Conservation (phyloP, 2,329 filamentous ascomycete species). For the Neonectria magnoliae region DNA sequence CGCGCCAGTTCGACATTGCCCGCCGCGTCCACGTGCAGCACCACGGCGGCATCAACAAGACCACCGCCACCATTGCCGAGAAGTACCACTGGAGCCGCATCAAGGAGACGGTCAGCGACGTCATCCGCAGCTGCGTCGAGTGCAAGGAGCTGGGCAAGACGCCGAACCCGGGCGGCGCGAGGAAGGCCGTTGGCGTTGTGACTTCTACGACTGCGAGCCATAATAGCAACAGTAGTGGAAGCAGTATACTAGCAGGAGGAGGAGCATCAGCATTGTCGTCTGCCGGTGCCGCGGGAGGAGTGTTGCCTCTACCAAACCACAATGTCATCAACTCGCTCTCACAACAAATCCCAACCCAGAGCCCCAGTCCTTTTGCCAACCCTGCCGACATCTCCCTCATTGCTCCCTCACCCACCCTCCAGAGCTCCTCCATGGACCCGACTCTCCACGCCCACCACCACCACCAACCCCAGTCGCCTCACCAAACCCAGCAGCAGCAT, state of each 20-base stretch:
- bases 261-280: slow-evolving; percentile 26
- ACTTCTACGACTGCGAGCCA: slow-evolving; percentile 5
- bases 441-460: slow-evolving; percentile 39
- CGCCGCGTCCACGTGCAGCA: slow-evolving; percentile 76
- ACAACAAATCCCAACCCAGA: slow-evolving; percentile 38
- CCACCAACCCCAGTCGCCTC: slow-evolving; percentile 34
- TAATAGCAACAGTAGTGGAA: slow-evolving; percentile 14
- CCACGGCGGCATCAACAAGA: slow-evolving; percentile 98
- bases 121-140: slow-evolving; percentile 89
- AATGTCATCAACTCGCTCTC: slow-evolving; percentile 43
- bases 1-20: slow-evolving; percentile 90
- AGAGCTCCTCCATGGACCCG: slow-evolving; percentile 40
- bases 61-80: slow-evolving; percentile 91
- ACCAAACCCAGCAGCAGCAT: slow-evolving; percentile 31
- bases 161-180: slow-evolving; percentile 44
- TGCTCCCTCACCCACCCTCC: slow-evolving; percentile 51
- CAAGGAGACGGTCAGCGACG: slow-evolving; percentile 95
- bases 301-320: slow-evolving; percentile 45
- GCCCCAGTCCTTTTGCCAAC: slow-evolving; percentile 57
- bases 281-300: slow-evolving; percentile 31
- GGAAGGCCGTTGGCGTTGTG: slow-evolving; percentile 28
- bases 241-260: not conserved
- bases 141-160: slow-evolving; percentile 84
- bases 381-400: slow-evolving; percentile 59
- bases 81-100: slow-evolving; percentile 98